Evolutionary conservation across 441 rosid genomes (phyloP).

Genomic region (Gossypium aridum): DNA sequence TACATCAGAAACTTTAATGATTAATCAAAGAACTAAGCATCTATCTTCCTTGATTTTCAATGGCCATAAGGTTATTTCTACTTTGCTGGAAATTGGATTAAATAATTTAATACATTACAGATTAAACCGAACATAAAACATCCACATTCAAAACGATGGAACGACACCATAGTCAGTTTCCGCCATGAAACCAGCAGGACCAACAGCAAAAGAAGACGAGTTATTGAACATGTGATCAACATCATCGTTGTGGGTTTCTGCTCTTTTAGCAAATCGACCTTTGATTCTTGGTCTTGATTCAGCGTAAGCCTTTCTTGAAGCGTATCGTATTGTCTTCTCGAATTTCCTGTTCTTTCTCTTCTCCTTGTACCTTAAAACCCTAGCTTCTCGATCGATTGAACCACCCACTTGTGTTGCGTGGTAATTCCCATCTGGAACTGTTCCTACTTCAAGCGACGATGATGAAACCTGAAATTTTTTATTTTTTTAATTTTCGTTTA

Average conservation of each 20-base stretch:
- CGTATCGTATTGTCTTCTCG: slow-evolving; percentile 70
- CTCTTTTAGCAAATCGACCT: slow-evolving; percentile 63
- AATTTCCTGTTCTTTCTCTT: slow-evolving; percentile 67
- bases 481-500: neutral
- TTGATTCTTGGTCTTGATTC: slow-evolving; percentile 69
- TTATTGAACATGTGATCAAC: slow-evolving; percentile 23
- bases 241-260: slow-evolving; percentile 36
- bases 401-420: slow-evolving; percentile 28
- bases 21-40: neutral
- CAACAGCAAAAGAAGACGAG: slow-evolving; percentile 16
- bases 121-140: neutral
- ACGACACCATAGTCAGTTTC: slow-evolving; percentile 59
- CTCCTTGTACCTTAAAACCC: slow-evolving; percentile 68
- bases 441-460: slow-evolving; percentile 50
- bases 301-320: slow-evolving; percentile 66
- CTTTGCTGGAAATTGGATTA: neutral
- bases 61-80: slow-evolving; percentile 13
- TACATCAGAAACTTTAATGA: no score
- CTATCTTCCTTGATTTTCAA: neutral
- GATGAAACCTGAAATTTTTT: slow-evolving; percentile 39
- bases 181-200: slow-evolving; percentile 18
- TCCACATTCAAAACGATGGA: slow-evolving; percentile 42
- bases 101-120: neutral
- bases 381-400: slow-evolving; percentile 50
- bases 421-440: neutral